Evolutionary conservation across 2,329 filamentous ascomycete genomes (phyloP).

Genomic region (Colletotrichum noveboracense): DNA sequence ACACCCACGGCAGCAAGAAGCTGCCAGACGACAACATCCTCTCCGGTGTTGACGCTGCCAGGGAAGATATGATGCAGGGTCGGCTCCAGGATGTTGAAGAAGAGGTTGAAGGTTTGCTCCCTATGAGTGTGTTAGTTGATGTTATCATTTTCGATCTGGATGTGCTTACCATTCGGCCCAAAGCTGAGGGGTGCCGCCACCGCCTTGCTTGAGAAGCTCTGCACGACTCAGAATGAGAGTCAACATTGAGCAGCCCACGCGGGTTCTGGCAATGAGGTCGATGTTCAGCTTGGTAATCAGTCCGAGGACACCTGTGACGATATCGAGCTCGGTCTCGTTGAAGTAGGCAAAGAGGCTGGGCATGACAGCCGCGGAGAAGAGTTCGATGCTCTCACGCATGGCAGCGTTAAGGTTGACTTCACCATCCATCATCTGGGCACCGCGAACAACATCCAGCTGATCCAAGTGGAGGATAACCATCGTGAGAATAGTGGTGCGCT

Average conservation of each 20-base stretch:
- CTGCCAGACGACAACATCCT: constrained; percentile 98
- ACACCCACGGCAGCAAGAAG: constrained; percentile 95
- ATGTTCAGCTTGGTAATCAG: constrained; percentile 86
- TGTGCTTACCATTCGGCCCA: constrained; percentile 76
- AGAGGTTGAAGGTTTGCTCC: constrained; percentile 79
- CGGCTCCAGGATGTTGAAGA: constrained; percentile 89
- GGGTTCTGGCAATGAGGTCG: constrained; percentile 82
- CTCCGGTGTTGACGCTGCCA: constrained; percentile 84
- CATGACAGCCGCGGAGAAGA: constrained; percentile 89
- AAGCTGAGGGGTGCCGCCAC: constrained; percentile 70
- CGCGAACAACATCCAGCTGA: constrained; percentile 85
- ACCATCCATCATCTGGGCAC: constrained; percentile 75
- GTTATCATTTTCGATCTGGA: constrained; percentile 27
- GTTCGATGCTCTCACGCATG: constrained; percentile 89
- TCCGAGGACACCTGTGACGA: constrained; percentile 88
- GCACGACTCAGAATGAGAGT: constrained; percentile 95
- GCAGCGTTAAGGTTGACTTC: constrained; percentile 75
- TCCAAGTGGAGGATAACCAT: constrained; percentile 96
- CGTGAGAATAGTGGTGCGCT: constrained; percentile 92
- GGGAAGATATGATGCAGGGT: constrained; percentile 88
- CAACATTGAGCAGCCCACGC: constrained; percentile 86
- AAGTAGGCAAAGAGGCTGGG: constrained; percentile 89
- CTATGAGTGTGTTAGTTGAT: constrained; percentile 37
- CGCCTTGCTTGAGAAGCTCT: constrained; percentile 87
- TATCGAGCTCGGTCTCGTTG: constrained; percentile 87